These are phyloP conservation scores for Cladosporium sp. DNA, from an alignment of 2,329 filamentous ascomycete species.

Conservation along the genomic window DNA sequence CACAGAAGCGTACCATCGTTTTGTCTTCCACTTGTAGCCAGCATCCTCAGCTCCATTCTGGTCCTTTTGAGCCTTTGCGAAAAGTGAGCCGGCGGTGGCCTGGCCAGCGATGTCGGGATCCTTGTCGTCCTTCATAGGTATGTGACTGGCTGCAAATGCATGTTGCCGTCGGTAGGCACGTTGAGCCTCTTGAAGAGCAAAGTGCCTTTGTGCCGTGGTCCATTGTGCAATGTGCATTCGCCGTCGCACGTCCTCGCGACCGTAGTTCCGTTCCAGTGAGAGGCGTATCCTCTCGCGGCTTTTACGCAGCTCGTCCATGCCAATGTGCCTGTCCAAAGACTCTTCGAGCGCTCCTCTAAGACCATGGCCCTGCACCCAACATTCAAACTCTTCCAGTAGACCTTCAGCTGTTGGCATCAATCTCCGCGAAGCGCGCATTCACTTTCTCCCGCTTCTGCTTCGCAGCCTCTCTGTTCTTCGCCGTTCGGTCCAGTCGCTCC, in stretches of 20 bases:
- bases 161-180: neutral
- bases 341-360: neutral
- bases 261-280: neutral
- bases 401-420: conserved; percentile 67
- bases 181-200: neutral
- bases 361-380: neutral
- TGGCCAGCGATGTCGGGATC: neutral
- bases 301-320: neutral
- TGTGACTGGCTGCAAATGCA: neutral
- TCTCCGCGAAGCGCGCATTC: conserved; percentile 76
- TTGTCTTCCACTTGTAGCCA: neutral
- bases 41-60: neutral
- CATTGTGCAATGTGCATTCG: neutral
- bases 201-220: neutral
- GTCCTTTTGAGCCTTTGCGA: neutral
- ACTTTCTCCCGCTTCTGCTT: conserved; percentile 72
- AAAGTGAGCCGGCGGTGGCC: neutral
- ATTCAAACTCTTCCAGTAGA: neutral
- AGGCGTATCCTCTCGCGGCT: neutral
- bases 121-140: neutral
- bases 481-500: conserved; percentile 77
- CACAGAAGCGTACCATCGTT: neutral
- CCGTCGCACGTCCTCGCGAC: neutral
- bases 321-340: neutral
- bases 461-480: conserved; percentile 71